These are phyloP conservation scores for Aspergillus diversus DNA, from an alignment of 495 filamentous ascomycete genomes.

Conservation along the genomic window DNA sequence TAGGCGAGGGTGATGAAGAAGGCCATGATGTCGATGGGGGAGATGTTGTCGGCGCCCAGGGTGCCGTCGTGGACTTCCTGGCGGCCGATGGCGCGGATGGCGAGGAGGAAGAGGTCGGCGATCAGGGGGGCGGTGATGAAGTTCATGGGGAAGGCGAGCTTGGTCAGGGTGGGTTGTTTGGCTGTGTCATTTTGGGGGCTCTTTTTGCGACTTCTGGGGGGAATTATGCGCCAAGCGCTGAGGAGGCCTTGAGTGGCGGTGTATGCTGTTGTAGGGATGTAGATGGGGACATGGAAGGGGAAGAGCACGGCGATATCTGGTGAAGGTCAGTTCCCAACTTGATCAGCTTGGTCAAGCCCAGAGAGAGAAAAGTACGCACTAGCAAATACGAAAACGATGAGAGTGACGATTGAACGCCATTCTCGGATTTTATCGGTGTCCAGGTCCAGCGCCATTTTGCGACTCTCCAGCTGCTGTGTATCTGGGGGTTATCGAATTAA, in stretches of 20 bases:
- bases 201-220: neutral
- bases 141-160: constrained; percentile 15
- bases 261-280: neutral
- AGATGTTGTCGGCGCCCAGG: constrained; percentile 16
- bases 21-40: constrained; percentile 19
- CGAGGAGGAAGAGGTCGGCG: constrained; percentile 14
- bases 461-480: neutral
- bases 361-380: constrained; percentile 1
- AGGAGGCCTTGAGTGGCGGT: neutral
- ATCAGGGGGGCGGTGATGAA: constrained; percentile 20
- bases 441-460: constrained; percentile 7
- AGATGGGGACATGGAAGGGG: constrained; percentile 16
- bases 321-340: neutral
- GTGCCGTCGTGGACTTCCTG: constrained; percentile 19
- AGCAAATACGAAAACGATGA: constrained; percentile 17
- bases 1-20: constrained; percentile 21
- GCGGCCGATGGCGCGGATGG: constrained; percentile 16
- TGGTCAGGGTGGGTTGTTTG: neutral
- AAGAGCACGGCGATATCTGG: constrained; percentile 18
- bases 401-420: constrained; percentile 19
- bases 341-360: neutral
- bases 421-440: constrained; percentile 15
- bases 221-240: neutral
- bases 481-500: neutral
- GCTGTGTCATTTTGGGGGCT: neutral